Base-by-base conservation (phyloP, 805 yeast genomes). In the Barnettozyma wickerhamii region DNA sequence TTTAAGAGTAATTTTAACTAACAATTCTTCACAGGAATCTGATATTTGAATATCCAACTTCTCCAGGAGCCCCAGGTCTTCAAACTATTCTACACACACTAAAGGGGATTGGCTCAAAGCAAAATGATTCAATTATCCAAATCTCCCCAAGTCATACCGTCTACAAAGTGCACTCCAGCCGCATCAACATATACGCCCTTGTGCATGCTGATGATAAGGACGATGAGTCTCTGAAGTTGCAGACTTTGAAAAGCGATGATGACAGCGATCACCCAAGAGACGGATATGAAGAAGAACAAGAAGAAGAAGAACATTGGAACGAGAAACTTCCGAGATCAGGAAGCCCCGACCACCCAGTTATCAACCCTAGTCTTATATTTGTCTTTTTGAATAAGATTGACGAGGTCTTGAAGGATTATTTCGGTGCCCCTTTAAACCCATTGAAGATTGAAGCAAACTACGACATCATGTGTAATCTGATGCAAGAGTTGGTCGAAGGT, bases 401-500 rank as follows among this genome's bases (percentile, higher is more conserved):
- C 12, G 71, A 60, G 15, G 71, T 71, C 0, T 65, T 85, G 48
- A 64, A 69, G 35, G 79, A 75, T 41, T 85, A 79, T 58, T 81
- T 86, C 46, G 72, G 71, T 14, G 50, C 59, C 3, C 80, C 80
- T 2, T 55, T 89, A 23, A 70, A 77, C 3, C 60, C 76, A 2
- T 55, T 73, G 19, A 83, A 80, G 49, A 63, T 93, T 10, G 81
- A 75, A 40, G 74, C 82, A 33, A 83, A 88, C 54, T 73, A 72
- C 48, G 95, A 88, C 53, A 77, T 84, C 2, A 62, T 89, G 33
- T 72, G 84, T 24, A 66, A 88, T 51, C 62, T 91, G 28, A 63
- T 90, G 45, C 83, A 79, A 53, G 93, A 85, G 55, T 77, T 86
- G 78, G 55, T 89, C 12, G 95, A 87, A 50, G 81, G 77, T 30